Evolutionary conservation across 2,329 filamentous ascomycete genomes (phyloP), one percentile per base, ranked within the genome.

Genomic region (Aspergillus sp.): DNA sequence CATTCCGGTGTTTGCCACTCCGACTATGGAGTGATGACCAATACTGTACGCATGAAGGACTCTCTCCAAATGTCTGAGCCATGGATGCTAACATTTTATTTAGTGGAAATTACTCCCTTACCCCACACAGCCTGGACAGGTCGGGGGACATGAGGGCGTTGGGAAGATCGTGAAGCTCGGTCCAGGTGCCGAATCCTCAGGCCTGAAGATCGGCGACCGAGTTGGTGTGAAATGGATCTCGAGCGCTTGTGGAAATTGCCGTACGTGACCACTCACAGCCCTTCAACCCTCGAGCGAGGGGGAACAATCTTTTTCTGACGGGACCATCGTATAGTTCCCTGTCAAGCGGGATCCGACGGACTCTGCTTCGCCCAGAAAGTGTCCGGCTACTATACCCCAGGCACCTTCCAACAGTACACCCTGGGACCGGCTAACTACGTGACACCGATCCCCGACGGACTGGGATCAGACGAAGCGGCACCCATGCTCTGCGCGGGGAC

Each of bases 401-500:
- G 88, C 42, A 90, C 87, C n/a, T 90, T 90, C 71, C 88, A 90
- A 70, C 86, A 90, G 75, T 90, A 90, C 68, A 83, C 83, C 18
- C 70, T 88, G 16, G 83, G 82, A 0, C 85, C 86, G 10, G 87
- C 87, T 3, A 82, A 84, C 74, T 90, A 90, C 71, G 87, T 90
- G 2, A 90, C 88, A 0, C 86, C 86, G 2, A 89, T 90, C 65
- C 88, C 88, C 2, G 86, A 88, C 4, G 75, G 72, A 3, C 74
- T 90, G 18, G 73, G 80, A 47, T 86, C 84, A 10, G 86, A 84
- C 54, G 79, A 80, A 24, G 88, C 88, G 0, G 88, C 88, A 1
- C 88, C 87, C 0, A 82, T 90, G 77, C 81, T 89, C 55, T 90
- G 87, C 72, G 87, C 86, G 14, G 88, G 87, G 29, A 81, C 90